These are phyloP conservation scores for Nicotiana paniculata DNA, from an alignment of 257 asterid genomes.

Conservation along the genomic window DNA sequence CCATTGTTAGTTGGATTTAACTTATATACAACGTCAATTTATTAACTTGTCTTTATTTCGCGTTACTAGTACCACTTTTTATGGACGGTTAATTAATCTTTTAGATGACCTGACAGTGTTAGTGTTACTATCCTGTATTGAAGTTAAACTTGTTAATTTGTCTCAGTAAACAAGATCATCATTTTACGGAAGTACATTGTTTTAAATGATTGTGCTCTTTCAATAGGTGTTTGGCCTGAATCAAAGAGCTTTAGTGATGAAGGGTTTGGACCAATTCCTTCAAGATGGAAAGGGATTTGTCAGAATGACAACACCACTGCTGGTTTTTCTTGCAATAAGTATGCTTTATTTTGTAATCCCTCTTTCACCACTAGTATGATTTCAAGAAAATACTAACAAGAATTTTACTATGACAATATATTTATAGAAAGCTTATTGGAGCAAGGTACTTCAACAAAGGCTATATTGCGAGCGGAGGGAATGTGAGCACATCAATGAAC, in stretches of 20 bases:
- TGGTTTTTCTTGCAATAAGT: constrained; percentile 57
- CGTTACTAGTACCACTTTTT: not conserved
- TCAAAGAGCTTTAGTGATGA: constrained; percentile 65
- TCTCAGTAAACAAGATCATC: too few relatives aligned
- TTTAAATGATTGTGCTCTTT: not conserved
- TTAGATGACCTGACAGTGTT: not conserved
- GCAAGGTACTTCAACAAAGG: constrained; percentile 64
- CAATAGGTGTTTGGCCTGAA: constrained; percentile 78
- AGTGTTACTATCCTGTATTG: not conserved
- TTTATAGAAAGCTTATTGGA: constrained; percentile 69
- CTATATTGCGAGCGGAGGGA: constrained; percentile 12
- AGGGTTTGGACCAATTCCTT: constrained; percentile 62
- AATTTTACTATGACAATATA: not conserved
- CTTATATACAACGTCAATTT: not conserved
- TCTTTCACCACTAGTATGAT: not conserved
- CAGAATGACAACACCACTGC: constrained; percentile 14
- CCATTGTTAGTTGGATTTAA: not conserved
- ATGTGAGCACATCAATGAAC: not conserved
- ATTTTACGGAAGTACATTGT: not conserved
- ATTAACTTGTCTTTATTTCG: not conserved
- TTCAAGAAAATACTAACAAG: not conserved
- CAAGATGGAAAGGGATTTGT: constrained; percentile 74
- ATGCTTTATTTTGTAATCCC: not conserved
- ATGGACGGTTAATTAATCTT: not conserved
- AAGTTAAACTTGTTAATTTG: not conserved